These are phyloP conservation scores for Pseudocercospora macadamiae DNA, from an alignment of 2,329 filamentous ascomycete genomes.

Conservation along the genomic window DNA sequence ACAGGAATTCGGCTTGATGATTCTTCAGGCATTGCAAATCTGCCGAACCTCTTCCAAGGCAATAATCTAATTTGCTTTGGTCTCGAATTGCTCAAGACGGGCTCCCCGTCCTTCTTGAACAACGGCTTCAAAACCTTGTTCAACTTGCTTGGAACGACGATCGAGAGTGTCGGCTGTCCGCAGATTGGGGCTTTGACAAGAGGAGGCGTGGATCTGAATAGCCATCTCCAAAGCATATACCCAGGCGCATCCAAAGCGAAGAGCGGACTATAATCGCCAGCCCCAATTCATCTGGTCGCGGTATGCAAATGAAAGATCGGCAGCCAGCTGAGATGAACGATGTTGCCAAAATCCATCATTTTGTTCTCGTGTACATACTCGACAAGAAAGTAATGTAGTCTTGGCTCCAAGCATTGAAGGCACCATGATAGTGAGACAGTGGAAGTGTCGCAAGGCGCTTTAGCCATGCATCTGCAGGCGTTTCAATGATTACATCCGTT, in stretches of 20 bases:
- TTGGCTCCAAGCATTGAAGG: no score
- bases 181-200: constrained; percentile 4
- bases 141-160: neutral
- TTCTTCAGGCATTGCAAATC: neutral
- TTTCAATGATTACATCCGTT: neutral
- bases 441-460: no score
- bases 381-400: no score
- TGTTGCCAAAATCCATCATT: no score
- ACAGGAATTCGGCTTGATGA: constrained; percentile 8
- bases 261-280: constrained; percentile 1
- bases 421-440: no score
- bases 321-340: no score
- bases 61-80: constrained; percentile 11
- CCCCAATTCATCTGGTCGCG: no score
- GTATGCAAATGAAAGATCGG: no score
- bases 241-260: constrained; percentile 8
- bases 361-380: no score
- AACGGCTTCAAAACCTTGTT: constrained; percentile 9
- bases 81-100: constrained; percentile 4
- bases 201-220: neutral
- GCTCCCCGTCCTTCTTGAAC: constrained; percentile 4
- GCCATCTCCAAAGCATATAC: neutral
- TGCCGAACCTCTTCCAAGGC: neutral
- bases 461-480: no score
- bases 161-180: constrained; percentile 2